These are phyloP conservation scores for Neofusicoccum sp. DNA, from an alignment of 2,329 filamentous ascomycete species.

Conservation along the genomic window DNA sequence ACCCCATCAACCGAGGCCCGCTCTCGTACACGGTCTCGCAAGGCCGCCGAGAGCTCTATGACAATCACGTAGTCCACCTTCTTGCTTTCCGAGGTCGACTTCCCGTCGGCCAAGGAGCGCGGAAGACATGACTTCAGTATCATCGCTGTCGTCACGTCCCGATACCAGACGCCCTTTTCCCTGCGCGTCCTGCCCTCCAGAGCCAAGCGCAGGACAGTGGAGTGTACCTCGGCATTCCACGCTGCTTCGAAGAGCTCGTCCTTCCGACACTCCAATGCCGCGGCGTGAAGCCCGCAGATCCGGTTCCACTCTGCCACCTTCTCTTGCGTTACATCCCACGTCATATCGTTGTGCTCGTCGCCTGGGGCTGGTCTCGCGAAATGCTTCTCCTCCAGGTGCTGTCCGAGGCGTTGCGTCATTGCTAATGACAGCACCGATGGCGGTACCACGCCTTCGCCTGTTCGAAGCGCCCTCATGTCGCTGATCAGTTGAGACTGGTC, in stretches of 20 bases:
- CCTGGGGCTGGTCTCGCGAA: neutral
- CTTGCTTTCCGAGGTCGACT: neutral
- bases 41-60: neutral
- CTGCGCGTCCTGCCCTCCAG: neutral
- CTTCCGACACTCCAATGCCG: neutral
- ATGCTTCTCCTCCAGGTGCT: neutral
- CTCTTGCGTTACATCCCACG: neutral
- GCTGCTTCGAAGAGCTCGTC: constrained; percentile 11
- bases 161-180: neutral
- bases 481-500: neutral
- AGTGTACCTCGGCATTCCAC: constrained; percentile 21
- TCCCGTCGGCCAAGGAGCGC: too few relatives aligned
- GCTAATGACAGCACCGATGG: neutral
- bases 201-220: constrained; percentile 10
- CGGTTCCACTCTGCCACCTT: neutral
- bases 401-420: neutral
- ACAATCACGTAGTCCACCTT: constrained; percentile 21
- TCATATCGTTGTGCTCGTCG: neutral
- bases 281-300: neutral
- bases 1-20: neutral
- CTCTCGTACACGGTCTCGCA: neutral
- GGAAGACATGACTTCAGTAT: neutral
- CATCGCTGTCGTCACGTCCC: neutral
- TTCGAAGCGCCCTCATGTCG: neutral
- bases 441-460: neutral